These are phyloP conservation scores for Pholiota conissans DNA, from an alignment of 768 basidiomycete species.

Conservation along the genomic window DNA sequence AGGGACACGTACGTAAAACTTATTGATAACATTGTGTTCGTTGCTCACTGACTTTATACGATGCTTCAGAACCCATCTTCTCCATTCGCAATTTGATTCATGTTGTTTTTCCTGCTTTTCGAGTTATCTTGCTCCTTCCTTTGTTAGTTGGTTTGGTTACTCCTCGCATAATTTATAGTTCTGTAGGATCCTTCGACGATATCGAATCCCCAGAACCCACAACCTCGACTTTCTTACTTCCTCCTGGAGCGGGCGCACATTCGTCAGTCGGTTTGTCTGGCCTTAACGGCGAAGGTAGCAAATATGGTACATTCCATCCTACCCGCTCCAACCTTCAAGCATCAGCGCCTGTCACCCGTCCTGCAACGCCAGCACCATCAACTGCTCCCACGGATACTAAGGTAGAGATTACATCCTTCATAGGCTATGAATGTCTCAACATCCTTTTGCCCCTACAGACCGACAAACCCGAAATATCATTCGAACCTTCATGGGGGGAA, in stretches of 20 bases:
- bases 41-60: slow-evolving; percentile 10
- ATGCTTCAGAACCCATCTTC: slow-evolving; percentile 23
- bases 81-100: slow-evolving; percentile 35
- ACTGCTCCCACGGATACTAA: slow-evolving; percentile 35
- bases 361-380: slow-evolving; percentile 47
- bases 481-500: slow-evolving; percentile 74
- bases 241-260: slow-evolving; percentile 43
- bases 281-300: slow-evolving; percentile 43
- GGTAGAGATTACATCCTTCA: slow-evolving; percentile 23
- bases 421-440: background rate
- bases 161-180: slow-evolving; percentile 66
- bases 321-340: slow-evolving; percentile 48
- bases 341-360: slow-evolving; percentile 56
- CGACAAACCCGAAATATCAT: slow-evolving; percentile 48
- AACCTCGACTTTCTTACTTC: slow-evolving; percentile 54
- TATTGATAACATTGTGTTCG: slow-evolving; percentile 5
- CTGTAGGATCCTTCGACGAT: slow-evolving; percentile 43
- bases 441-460: background rate
- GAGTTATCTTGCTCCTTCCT: slow-evolving; percentile 60
- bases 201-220: slow-evolving; percentile 40
- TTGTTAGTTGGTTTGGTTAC: slow-evolving; percentile 60
- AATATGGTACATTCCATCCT: slow-evolving; percentile 76
- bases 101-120: slow-evolving; percentile 58
- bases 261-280: slow-evolving; percentile 54
- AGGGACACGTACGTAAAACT: slow-evolving; percentile 30